Percentiles rank a stretch among this genome's conserved stretches.
phyloP scores from a whole-genome alignment of 1,284 basidiomycete genomes.

The Ceratobasidium sp. region DNA sequence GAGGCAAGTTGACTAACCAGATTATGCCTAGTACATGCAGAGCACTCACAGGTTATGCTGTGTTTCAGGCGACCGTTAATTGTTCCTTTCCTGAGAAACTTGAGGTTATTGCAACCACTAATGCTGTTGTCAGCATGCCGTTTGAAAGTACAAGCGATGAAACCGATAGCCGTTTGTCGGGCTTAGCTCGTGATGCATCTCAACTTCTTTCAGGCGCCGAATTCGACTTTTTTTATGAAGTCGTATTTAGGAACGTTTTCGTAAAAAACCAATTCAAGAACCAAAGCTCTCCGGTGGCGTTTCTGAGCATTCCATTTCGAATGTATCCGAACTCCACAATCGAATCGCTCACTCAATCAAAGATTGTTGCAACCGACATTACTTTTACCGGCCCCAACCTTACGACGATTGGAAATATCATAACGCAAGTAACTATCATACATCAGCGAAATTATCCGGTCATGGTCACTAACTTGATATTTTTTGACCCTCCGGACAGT shows the following conservation, averaged over 20 bases:
- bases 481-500: neutral
- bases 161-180: neutral
- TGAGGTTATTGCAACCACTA: neutral
- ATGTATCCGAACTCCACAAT: too few relatives aligned
- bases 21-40: too few relatives aligned
- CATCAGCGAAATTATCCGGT: too few relatives aligned
- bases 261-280: neutral
- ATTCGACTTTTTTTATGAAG: neutral
- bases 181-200: neutral
- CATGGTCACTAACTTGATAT: too few relatives aligned
- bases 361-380: too few relatives aligned
- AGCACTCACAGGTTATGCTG: neutral
- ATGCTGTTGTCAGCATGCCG: neutral
- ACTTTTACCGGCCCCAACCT: too few relatives aligned
- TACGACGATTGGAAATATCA: too few relatives aligned
- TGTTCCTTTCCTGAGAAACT: neutral
- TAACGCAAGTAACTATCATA: too few relatives aligned
- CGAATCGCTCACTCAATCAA: too few relatives aligned
- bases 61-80: neutral
- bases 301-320: too few relatives aligned
- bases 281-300: neutral
- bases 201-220: neutral
- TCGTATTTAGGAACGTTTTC: neutral
- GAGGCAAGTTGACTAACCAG: neutral
- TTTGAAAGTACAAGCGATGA: neutral